Conservation (phyloP, 768 basidiomycete species). For the Leucosporidium yakuticum region DNA sequence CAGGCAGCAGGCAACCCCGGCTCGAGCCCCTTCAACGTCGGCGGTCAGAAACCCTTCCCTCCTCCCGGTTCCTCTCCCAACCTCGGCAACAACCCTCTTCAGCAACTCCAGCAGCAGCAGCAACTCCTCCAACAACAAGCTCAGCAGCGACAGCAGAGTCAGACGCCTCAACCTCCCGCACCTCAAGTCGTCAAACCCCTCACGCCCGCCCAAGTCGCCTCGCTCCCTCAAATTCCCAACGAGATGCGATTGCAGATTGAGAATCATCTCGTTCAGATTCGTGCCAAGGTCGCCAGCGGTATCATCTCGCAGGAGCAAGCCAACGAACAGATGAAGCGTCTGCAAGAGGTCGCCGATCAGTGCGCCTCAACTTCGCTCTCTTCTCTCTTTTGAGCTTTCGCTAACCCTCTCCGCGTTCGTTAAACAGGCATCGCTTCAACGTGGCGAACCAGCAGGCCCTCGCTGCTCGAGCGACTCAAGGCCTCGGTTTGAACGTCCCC, state of each 20-base stretch:
- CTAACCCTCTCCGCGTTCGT: neutral
- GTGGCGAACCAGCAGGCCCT: constrained; percentile 10
- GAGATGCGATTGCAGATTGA: constrained; percentile 30
- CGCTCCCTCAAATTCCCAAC: constrained; percentile 18
- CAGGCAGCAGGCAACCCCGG: neutral
- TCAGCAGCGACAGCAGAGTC: neutral
- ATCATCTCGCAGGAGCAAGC: constrained; percentile 19
- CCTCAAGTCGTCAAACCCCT: neutral
- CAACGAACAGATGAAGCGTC: constrained; percentile 5
- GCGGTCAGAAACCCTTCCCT: neutral
- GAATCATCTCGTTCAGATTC: constrained; percentile 9
- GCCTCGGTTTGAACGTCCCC: neutral
- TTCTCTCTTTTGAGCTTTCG: neutral
- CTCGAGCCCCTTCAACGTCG: neutral
- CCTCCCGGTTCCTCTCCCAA: neutral
- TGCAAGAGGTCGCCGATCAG: constrained; percentile 14
- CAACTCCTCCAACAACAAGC: neutral
- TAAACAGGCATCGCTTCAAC: neutral
- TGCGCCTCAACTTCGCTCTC: neutral
- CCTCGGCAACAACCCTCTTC: neutral
- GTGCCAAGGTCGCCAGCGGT: constrained; percentile 6
- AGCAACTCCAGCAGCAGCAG: constrained; percentile 5
- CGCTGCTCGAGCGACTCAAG: neutral
- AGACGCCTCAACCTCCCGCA: neutral
- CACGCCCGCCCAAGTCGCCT: constrained; percentile 14